Evolutionary conservation across 148 eudicot species (phyloP), one percentile per base, ranked within the genome.

Genomic region (Rhododendron mucronatum): DNA sequence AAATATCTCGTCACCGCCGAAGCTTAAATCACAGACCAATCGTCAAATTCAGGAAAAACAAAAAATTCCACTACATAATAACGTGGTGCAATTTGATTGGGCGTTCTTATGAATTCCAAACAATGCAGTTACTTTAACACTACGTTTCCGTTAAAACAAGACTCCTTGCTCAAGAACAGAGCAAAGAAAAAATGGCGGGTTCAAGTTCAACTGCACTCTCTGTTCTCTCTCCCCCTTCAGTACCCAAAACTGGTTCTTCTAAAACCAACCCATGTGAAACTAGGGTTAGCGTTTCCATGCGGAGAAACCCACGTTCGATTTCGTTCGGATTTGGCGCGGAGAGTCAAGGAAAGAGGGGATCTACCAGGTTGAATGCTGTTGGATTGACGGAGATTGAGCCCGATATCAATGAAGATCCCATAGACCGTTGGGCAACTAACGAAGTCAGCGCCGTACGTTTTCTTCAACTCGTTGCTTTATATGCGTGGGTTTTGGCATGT

Each of bases 401-500:
- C 6, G 98, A 96, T 35, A 87, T 96, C 61, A 95, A 94, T 84
- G 98, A 96, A 87, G 98, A 96, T 67, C 95, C 95, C 1, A 89
- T 35, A 33, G 98, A 96, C 83, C 91, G 93, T 45, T 93, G 98
- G 98, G 94, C 86, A 18, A 96, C 95, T 20, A 88, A 87, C 76
- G 92, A 98, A 47, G 86, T 96, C 50, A 86, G 78, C 44, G 44
- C 86, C 30, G 98, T 96, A 85, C 1, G 93, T 89, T n/a, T 51
- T 80, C 67, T 83, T 30, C 57, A 41, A n/a, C 41, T 82, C 28
- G 13, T 75, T 35, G 28, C 44, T 26, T 7, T 39, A 26, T 80
- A 23, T 44, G 2, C 14, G 15, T 26, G 14, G 50, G 50, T 47
- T 47, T 47, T 57, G 14, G 61, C 61, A 57, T 10, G 73, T n/a